These are phyloP conservation scores for Toxoplasma gondii DNA, from an alignment of 169 alveolate species.

Conservation along the genomic window DNA sequence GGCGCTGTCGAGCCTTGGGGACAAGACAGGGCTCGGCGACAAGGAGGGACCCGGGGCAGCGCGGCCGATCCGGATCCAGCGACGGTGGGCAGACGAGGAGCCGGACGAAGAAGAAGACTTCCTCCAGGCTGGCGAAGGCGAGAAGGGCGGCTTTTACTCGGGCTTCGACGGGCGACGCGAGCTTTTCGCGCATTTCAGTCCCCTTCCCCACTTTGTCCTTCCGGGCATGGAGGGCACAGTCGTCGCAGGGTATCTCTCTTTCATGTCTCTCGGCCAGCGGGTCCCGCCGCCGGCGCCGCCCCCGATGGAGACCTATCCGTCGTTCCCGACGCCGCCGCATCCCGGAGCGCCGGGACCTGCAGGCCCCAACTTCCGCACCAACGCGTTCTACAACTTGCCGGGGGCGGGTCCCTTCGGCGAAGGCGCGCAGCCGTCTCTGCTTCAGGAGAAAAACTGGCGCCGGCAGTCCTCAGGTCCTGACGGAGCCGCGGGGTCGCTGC, in stretches of 20 bases:
- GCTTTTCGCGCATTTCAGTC: neutral
- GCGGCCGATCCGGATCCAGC: neutral
- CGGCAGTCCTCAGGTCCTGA: neutral
- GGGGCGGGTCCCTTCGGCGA: neutral
- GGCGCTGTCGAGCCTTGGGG: neutral
- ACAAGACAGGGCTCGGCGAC: neutral
- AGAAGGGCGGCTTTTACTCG: neutral
- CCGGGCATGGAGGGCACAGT: slow-evolving; percentile 27
- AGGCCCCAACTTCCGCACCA: neutral
- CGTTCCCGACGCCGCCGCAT: slow-evolving; percentile 30
- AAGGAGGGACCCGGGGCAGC: neutral
- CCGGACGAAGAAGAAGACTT: slow-evolving; percentile 31
- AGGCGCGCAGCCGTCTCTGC: neutral
- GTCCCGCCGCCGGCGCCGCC: slow-evolving; percentile 49
- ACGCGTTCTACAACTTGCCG: neutral
- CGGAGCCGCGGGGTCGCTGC: neutral
- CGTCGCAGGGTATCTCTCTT: slow-evolving; percentile 29
- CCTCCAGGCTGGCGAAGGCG: neutral
- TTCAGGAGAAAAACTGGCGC: neutral
- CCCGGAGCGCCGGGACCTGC: neutral
- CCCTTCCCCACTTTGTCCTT: neutral
- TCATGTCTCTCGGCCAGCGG: slow-evolving; percentile 2
- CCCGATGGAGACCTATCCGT: neutral
- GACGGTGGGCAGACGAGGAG: slow-evolving; percentile 44
- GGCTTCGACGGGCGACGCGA: neutral